A percentile compares a stretch with the other conserved stretches of the same genome.
Conservation (phyloP, 2,329 filamentous ascomycete genomes). For the Neurospora crassa region DNA sequence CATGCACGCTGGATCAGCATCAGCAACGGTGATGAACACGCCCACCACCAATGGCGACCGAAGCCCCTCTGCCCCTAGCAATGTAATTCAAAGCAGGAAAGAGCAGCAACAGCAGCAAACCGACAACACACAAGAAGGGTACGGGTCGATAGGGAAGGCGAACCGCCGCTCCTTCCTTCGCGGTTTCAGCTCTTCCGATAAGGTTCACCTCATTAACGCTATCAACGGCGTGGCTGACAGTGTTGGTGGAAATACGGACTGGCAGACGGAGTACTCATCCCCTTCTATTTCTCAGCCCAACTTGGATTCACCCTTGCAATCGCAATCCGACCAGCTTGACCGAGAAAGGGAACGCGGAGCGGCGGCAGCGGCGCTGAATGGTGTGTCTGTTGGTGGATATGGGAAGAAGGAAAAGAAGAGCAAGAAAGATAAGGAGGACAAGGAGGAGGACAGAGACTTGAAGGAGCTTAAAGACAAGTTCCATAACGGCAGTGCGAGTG, state of each 20-base stretch:
- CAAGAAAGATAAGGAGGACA: conserved; percentile 3
- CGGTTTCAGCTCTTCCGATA: conserved; percentile 1
- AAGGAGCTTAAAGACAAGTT: conserved; percentile 13
- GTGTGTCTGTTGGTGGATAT: not conserved
- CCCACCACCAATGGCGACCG: conserved; percentile 4
- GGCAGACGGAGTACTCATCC: conserved; percentile 16
- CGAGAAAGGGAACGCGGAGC: not conserved
- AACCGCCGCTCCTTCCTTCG: conserved; percentile 19
- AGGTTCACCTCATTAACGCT: not conserved
- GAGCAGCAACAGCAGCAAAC: conserved; percentile 15
- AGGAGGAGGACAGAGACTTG: conserved; percentile 3
- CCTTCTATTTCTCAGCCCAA: not conserved
- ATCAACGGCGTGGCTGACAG: conserved; percentile 1
- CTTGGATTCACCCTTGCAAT: not conserved
- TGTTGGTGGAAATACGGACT: conserved; percentile 1
- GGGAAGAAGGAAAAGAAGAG: not conserved
- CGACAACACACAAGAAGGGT: not conserved
- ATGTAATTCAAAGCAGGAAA: conserved; percentile 3
- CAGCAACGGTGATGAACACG: conserved; percentile 7
- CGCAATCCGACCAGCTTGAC: not conserved
- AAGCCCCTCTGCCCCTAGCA: conserved; percentile 1
- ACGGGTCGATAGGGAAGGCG: conserved; percentile 18
- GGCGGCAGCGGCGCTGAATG: not conserved
- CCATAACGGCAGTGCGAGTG: conserved; percentile 44
- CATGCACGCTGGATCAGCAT: conserved; percentile 2